A percentile compares a stretch with the other conserved stretches of the same genome.
Evolutionary conservation across 1,284 basidiomycete genomes (phyloP).

Genomic region (Bondarzewia mesenterica): DNA sequence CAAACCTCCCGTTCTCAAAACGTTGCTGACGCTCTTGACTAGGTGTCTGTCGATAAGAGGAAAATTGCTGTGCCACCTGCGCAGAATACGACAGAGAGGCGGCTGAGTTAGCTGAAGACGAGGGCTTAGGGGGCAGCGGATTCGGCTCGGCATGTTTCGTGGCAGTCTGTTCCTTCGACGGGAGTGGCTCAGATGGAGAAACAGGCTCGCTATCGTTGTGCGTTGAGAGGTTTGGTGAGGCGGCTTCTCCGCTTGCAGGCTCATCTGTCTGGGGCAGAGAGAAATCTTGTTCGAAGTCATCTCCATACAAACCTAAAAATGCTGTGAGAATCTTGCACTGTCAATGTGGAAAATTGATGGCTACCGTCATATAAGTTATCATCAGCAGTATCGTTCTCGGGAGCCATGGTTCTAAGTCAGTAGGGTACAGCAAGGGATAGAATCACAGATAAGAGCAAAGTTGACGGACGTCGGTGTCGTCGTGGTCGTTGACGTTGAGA

Average conservation of each 20-base stretch:
- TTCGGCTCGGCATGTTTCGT: not conserved
- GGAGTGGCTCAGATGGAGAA: not conserved
- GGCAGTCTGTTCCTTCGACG: conserved; percentile 5
- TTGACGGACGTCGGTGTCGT: not conserved
- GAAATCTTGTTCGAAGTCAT: conserved; percentile 31
- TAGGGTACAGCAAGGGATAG: not conserved
- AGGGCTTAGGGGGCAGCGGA: conserved; percentile 19
- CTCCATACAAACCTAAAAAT: conserved; percentile 29
- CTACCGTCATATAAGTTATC: conserved; percentile 16
- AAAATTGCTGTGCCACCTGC: conserved; percentile 65
- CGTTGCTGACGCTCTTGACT: conserved; percentile 58
- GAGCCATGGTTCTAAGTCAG: conserved; percentile 7
- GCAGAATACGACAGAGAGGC: conserved; percentile 52
- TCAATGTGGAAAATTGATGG: not conserved
- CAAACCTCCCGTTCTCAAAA: conserved; percentile 10
- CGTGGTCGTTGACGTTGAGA: not conserved
- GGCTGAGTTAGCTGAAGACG: conserved; percentile 15
- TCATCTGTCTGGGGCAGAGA: conserved; percentile 25
- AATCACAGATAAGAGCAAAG: not conserved
- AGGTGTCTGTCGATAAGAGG: conserved; percentile 57
- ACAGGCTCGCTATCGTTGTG: conserved; percentile 4
- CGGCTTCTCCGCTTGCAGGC: not conserved
- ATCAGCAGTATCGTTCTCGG: conserved; percentile 8
- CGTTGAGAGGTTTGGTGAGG: not conserved
- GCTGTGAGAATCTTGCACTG: not conserved